These are phyloP conservation scores for Misopates orontium DNA, from an alignment of 257 asterid genomes.

Conservation along the genomic window DNA sequence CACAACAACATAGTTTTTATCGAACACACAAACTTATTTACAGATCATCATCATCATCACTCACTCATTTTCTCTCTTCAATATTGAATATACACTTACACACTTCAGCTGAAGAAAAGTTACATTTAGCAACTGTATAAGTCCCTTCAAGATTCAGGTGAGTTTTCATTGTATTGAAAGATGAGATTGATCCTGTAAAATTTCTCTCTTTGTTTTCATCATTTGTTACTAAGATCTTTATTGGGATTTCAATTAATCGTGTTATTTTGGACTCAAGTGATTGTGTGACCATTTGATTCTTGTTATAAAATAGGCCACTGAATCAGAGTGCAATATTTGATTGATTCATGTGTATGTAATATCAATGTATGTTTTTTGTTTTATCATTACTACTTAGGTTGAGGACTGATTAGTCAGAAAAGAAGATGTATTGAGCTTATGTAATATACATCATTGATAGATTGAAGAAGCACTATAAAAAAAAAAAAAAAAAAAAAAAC, in stretches of 20 bases:
- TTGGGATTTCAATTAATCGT: constrained; percentile 2
- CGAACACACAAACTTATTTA: constrained; percentile 36
- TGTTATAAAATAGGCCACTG: too few species aligned
- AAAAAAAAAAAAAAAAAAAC: too few species aligned
- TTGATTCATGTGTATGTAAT: not conserved
- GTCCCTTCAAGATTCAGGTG: constrained; percentile 33
- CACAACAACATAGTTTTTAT: constrained; percentile 57
- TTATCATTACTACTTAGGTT: too few species aligned
- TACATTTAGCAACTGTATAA: not conserved
- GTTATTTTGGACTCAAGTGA: constrained; percentile 15
- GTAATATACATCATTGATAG: too few species aligned
- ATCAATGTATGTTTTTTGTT: too few species aligned
- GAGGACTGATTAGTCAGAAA: too few species aligned
- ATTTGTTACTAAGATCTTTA: constrained; percentile 20
- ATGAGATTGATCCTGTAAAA: too few species aligned
- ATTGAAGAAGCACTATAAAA: too few species aligned
- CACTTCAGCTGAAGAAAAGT: not conserved
- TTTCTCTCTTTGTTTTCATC: too few species aligned
- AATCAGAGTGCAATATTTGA: too few species aligned
- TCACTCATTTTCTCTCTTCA: not conserved
- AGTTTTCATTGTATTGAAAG: constrained; percentile 9
- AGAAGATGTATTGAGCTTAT: too few species aligned
- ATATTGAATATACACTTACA: not conserved
- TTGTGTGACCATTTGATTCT: not conserved
- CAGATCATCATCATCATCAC: constrained; percentile 25